Percentiles rank a stretch among this genome's conserved stretches.
These are phyloP conservation scores for Hawksworthiomyces lignivorus DNA, from an alignment of 2,329 filamentous ascomycete genomes.

Conservation along the genomic window DNA sequence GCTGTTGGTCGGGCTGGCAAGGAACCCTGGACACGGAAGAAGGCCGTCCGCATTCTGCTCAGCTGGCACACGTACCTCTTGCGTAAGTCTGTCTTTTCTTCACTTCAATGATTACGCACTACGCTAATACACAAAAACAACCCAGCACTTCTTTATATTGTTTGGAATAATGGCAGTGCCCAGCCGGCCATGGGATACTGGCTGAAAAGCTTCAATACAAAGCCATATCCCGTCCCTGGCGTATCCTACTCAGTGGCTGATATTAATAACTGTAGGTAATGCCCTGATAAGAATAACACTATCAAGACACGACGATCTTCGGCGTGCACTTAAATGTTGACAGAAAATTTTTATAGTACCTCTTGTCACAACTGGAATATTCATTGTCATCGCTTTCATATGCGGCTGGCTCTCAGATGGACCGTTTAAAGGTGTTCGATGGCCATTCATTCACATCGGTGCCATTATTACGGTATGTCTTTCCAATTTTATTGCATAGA, in stretches of 20 bases:
- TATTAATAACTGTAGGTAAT: constrained; percentile 25
- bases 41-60: constrained; percentile 23
- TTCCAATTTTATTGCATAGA: too few relatives aligned
- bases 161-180: constrained; percentile 30
- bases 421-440: constrained; percentile 24
- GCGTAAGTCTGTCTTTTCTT: too few relatives aligned
- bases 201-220: constrained; percentile 31
- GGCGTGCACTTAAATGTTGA: too few relatives aligned
- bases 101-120: background rate
- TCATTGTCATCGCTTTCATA: constrained; percentile 26
- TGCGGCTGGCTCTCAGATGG: constrained; percentile 32
- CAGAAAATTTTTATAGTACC: constrained; percentile 17
- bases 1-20: constrained; percentile 28
- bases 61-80: constrained; percentile 32
- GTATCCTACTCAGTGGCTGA: constrained; percentile 23
- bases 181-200: constrained; percentile 33
- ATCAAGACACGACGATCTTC: too few relatives aligned
- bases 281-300: too few relatives aligned
- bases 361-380: constrained; percentile 24
- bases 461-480: constrained; percentile 19
- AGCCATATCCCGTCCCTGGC: constrained; percentile 27
- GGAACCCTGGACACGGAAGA: constrained; percentile 27
- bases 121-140: background rate
- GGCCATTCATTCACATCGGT: constrained; percentile 31
- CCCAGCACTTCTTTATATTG: constrained; percentile 25